phyloP scores from a whole-genome alignment of 345 rosid species.

The Corchorus capsularis region DNA sequence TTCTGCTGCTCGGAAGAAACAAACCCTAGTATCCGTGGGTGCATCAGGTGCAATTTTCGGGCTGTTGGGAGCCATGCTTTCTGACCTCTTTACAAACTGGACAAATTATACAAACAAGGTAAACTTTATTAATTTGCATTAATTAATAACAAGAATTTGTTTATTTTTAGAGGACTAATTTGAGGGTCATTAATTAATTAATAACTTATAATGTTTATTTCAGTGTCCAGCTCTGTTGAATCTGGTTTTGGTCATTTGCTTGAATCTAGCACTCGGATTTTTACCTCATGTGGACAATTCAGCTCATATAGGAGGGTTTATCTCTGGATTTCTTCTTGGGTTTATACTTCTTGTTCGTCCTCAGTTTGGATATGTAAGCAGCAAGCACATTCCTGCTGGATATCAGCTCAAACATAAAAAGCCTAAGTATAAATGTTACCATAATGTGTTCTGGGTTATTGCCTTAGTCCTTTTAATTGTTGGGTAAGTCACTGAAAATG shows the following conservation, averaged over 20 bases:
- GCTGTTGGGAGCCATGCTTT: conserved; percentile 94
- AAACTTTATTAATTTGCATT: neutral
- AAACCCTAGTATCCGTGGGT: conserved; percentile 65
- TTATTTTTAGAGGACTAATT: neutral
- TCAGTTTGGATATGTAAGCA: conserved; percentile 76
- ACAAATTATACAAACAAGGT: conserved; percentile 86
- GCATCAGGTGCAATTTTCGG: conserved; percentile 98
- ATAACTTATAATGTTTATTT: conserved; percentile 1
- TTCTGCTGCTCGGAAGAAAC: conserved; percentile 19
- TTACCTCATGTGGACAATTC: conserved; percentile 86
- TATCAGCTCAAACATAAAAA: conserved; percentile 56
- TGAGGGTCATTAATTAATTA: neutral
- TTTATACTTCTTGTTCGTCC: conserved; percentile 86
- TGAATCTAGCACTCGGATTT: conserved; percentile 78
- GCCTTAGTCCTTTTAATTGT: conserved; percentile 50
- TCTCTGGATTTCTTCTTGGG: conserved; percentile 78
- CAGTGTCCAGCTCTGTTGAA: conserved; percentile 75
- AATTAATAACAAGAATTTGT: neutral
- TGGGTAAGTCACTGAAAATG: conserved; percentile 51
- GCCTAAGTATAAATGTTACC: conserved; percentile 68
- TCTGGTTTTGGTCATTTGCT: conserved; percentile 58
- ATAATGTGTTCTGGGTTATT: conserved; percentile 46
- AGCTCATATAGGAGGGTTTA: conserved; percentile 92
- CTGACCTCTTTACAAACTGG: conserved; percentile 96
- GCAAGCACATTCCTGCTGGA: conserved; percentile 65